Evolutionary conservation across 1,139 yeast species (phyloP).

Genomic region (Debaryomyces sp.): DNA sequence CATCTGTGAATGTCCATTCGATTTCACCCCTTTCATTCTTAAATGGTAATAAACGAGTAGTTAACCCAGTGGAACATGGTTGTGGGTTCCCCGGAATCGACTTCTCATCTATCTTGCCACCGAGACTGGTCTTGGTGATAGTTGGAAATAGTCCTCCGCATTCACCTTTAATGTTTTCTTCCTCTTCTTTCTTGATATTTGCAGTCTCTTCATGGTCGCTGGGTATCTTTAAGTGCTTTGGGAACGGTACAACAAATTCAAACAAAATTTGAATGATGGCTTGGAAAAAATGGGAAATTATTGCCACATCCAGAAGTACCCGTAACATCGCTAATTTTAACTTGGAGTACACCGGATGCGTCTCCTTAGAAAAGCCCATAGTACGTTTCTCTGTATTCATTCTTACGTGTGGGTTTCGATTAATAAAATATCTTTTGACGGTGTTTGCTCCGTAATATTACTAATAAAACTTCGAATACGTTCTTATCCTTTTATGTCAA

Average conservation of each 20-base stretch:
- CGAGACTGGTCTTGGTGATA: conserved; percentile 14
- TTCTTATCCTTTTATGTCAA: not conserved
- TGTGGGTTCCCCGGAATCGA: conserved; percentile 16
- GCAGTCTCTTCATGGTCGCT: not conserved
- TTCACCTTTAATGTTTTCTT: not conserved
- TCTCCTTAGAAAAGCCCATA: not conserved
- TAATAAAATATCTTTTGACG: not conserved
- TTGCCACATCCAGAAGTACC: not conserved
- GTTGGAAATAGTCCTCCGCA: conserved; percentile 20
- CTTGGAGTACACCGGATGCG: not conserved
- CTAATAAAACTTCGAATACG: conserved; percentile 1
- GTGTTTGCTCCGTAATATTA: not conserved
- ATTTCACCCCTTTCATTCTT: conserved; percentile 58
- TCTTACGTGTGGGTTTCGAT: not conserved
- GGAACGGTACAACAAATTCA: not conserved
- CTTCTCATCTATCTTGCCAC: conserved; percentile 9
- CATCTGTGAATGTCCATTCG: conserved; percentile 59
- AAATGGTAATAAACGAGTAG: conserved; percentile 52
- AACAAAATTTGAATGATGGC: not conserved
- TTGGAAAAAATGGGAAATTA: not conserved
- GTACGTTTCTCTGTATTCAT: not conserved
- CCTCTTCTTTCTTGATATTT: not conserved
- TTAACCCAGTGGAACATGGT: conserved; percentile 53
- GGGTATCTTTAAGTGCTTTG: not conserved
- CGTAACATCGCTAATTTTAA: not conserved